phyloP scores from a whole-genome alignment of 225 moss, liverwort and hornwort species.

The Marchantia paleacea region DNA sequence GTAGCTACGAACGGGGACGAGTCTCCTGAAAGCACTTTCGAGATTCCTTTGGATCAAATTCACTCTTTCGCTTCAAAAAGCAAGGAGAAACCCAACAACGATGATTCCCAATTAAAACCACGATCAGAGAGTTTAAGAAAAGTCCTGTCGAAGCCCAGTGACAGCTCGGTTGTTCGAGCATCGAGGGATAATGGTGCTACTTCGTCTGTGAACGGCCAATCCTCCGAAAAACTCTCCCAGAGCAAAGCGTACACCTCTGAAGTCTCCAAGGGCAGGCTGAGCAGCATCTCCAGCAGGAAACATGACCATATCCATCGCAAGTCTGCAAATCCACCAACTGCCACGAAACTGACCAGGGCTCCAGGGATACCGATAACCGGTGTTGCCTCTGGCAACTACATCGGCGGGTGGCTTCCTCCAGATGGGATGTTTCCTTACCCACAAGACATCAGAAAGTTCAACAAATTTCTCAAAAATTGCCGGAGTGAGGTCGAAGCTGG shows the following conservation, averaged over 20 bases:
- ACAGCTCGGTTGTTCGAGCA: not conserved
- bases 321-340: not conserved
- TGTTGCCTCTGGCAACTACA: slow-evolving; percentile 32
- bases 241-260: not conserved
- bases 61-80: not conserved
- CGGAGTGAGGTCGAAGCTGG: slow-evolving; percentile 28
- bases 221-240: not conserved
- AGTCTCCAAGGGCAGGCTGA: not conserved
- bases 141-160: not conserved
- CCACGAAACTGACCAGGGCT: not conserved
- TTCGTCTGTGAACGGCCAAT: not conserved
- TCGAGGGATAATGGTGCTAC: not conserved
- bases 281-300: not conserved
- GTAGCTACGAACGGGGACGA: not conserved
- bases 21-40: not conserved
- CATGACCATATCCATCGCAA: not conserved
- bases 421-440: slow-evolving; percentile 9
- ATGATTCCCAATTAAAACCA: not conserved
- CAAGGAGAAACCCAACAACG: not conserved
- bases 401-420: slow-evolving; percentile 24
- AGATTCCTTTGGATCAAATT: not conserved
- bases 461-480: slow-evolving; percentile 27
- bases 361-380: slow-evolving; percentile 12
- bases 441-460: slow-evolving; percentile 13
- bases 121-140: not conserved